A percentile compares a stretch with the other conserved stretches of the same genome.
Conservation (phyloP, 345 rosid species). For the Gossypioides kirkii region DNA sequence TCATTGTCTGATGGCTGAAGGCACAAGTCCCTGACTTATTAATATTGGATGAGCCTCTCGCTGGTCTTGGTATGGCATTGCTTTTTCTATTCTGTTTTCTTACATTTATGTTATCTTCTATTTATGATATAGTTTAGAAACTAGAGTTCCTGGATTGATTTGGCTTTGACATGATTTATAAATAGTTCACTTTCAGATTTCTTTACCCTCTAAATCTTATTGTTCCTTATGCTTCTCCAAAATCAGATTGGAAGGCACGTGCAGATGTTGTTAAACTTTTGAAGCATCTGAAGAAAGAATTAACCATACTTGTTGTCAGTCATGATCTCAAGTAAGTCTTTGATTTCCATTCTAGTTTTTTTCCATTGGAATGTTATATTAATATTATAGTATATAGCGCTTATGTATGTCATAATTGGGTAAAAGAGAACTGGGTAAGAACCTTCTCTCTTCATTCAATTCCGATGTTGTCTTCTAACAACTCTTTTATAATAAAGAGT, state of each 20-base stretch:
- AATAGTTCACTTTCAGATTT: not conserved
- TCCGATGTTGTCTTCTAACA: not conserved
- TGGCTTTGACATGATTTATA: not conserved
- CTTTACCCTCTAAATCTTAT: not conserved
- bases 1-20: constrained; percentile 23
- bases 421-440: not conserved
- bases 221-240: constrained; percentile 10
- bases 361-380: not conserved
- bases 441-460: not conserved
- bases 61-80: constrained; percentile 78
- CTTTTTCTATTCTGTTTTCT: constrained; percentile 18
- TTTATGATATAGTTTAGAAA: not conserved
- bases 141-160: not conserved
- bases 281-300: constrained; percentile 77
- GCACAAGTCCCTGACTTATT: constrained; percentile 77
- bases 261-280: constrained; percentile 87
- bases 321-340: constrained; percentile 79
- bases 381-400: not conserved
- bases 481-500: constrained; percentile 3
- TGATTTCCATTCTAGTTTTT: constrained; percentile 13
- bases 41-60: constrained; percentile 93
- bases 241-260: constrained; percentile 87
- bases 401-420: not conserved
- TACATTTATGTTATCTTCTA: not conserved
- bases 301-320: constrained; percentile 83